phyloP scores from a whole-genome alignment of 2,329 filamentous ascomycete species.

The Chalara sp. region DNA sequence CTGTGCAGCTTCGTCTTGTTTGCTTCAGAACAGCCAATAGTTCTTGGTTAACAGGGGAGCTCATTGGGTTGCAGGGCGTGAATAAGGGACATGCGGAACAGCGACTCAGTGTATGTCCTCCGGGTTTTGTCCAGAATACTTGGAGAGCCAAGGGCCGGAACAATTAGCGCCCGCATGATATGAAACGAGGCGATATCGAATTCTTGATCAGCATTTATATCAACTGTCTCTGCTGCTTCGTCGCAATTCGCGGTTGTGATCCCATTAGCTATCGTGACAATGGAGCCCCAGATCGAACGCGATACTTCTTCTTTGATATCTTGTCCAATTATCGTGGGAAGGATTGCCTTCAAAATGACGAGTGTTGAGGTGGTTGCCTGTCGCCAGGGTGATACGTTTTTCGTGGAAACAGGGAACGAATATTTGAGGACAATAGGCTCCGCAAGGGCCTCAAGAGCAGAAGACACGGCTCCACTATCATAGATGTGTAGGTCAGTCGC shows the following conservation, averaged over 20 bases:
- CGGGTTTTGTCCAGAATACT: constrained; percentile 61
- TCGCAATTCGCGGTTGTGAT: constrained; percentile 60
- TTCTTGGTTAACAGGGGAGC: constrained; percentile 41
- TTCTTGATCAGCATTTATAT: constrained; percentile 60
- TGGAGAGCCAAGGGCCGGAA: constrained; percentile 62
- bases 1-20: constrained; percentile 64
- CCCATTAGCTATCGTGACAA: constrained; percentile 60
- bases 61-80: constrained; percentile 58
- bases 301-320: constrained; percentile 38
- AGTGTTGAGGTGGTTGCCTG: constrained; percentile 68
- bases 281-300: constrained; percentile 61
- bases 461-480: constrained; percentile 56
- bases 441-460: constrained; percentile 59
- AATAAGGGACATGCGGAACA: constrained; percentile 79
- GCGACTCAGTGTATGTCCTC: constrained; percentile 61
- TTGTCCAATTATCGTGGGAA: constrained; percentile 51
- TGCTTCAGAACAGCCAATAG: constrained; percentile 58
- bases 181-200: constrained; percentile 77
- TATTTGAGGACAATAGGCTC: constrained; percentile 76
- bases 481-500: constrained; percentile 62
- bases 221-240: constrained; percentile 33
- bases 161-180: constrained; percentile 63
- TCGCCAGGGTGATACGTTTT: constrained; percentile 68
- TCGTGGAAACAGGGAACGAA: constrained; percentile 64
- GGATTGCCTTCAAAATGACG: constrained; percentile 57